Base-by-base conservation (phyloP, 306 rosid genomes). In the Crotalaria pallida region DNA sequence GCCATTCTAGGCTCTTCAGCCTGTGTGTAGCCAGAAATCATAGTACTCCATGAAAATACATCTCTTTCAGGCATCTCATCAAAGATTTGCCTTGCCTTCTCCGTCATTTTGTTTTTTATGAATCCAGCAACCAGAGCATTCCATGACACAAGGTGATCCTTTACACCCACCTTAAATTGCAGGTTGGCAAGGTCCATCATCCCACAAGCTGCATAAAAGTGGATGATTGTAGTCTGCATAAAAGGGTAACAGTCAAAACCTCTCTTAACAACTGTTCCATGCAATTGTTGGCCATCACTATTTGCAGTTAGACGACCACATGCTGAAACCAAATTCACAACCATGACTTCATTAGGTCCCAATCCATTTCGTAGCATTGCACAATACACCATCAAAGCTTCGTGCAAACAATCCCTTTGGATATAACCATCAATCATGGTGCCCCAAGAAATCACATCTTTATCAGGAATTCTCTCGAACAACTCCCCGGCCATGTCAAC, bases 401-500 rank as follows among this genome's bases (percentile, higher is more conserved):
- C 96, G 66, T 24, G 58, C 65, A 94, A 67, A 71, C 76, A 44
- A 64, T 80, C 88, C 67, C 15, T 77, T 84, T 71, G 89, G 72
- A 91, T 79, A 78, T 82, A 87, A 67, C 89, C 89, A 80, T 88
- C 94, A 27, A 88, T 87, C 82, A 94, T 82, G 8, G 97, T 90
- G 17, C 96, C 97, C 97, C 98, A 94, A 0, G 96, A 88, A 73
- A 90, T 73, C 52, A 90, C 86, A 75, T 94, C 97, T 71, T 85
- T 90, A 23, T 24, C 49, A 47, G 87, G 88, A 56, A 84, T 80
- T 21, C 62, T 80, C 72, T 88, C 92, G 69, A 94, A 94, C 80
- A 88, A 77, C 58, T 85, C 92, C 50, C 83, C 87, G 4, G 96
- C 88, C 60, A 22, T 16, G 70, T 77, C 83, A 52, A 87, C 74